Conservation (phyloP, 2,329 filamentous ascomycete genomes). For the Aphanoascus verrucosus region DNA sequence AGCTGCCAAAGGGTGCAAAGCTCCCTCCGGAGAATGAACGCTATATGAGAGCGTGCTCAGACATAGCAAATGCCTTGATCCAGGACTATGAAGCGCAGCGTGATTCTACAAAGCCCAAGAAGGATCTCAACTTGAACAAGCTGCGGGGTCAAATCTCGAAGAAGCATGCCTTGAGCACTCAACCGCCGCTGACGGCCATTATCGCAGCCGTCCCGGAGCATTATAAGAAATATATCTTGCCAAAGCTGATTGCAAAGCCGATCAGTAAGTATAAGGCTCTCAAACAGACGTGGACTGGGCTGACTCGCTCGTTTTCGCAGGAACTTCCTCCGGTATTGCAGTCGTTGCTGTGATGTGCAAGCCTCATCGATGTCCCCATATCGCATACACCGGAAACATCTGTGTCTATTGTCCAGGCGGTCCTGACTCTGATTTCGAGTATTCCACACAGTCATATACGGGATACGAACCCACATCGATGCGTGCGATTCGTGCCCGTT, state of each 20-base stretch:
- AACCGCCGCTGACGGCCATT: conserved; percentile 89
- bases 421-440: conserved; percentile 96
- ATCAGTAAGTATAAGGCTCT: conserved; percentile 53
- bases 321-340: conserved; percentile 90
- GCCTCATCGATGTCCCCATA: conserved; percentile 92
- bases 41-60: conserved; percentile 85
- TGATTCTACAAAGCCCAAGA: conserved; percentile 60
- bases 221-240: conserved; percentile 98
- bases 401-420: conserved; percentile 98
- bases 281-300: neutral
- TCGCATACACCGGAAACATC: conserved; percentile 96
- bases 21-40: conserved; percentile 88
- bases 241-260: conserved; percentile 91
- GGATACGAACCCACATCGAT: conserved; percentile 98
- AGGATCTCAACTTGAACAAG: conserved; percentile 86
- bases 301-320: conserved; percentile 31
- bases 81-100: conserved; percentile 80
- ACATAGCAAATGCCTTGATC: conserved; percentile 86
- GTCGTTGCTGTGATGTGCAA: conserved; percentile 99
- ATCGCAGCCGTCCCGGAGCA: conserved; percentile 98
- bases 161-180: conserved; percentile 79
- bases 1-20: conserved; percentile 56
- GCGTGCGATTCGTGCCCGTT: conserved; percentile 91
- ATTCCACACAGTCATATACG: conserved; percentile 97
- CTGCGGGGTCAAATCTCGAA: conserved; percentile 78